Conservation (phyloP, 2,329 filamentous ascomycete species). For the Grosmannia serpens region DNA sequence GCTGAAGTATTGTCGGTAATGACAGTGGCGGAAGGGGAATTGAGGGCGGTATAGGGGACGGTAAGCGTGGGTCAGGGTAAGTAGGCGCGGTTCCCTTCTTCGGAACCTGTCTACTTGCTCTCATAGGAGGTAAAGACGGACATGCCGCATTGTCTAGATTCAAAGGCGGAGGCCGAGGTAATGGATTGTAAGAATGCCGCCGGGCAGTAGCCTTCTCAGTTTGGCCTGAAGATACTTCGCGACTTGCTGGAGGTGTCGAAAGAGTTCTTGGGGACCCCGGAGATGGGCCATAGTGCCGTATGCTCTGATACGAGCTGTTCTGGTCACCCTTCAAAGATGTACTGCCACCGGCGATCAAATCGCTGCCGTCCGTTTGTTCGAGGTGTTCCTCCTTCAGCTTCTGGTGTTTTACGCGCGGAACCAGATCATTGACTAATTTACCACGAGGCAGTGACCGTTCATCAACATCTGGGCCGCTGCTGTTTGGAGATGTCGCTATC, state of each 20-base stretch:
- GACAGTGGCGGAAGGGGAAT: conserved; percentile 57
- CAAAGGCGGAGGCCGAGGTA: conserved; percentile 29
- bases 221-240: conserved; percentile 18
- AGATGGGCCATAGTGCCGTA: too few relatives aligned
- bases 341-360: background rate
- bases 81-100: background rate
- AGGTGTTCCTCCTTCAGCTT: background rate
- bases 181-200: conserved; percentile 39
- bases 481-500: conserved; percentile 29
- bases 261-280: conserved; percentile 24
- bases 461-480: conserved; percentile 9
- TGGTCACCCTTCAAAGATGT: background rate
- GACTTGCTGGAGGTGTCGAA: conserved; percentile 40
- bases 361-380: background rate
- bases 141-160: conserved; percentile 10
- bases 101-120: background rate
- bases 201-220: conserved; percentile 24
- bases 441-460: background rate
- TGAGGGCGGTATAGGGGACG: conserved; percentile 39
- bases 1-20: conserved; percentile 51
- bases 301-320: background rate
- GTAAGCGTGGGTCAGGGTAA: conserved; percentile 14
- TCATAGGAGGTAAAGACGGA: background rate
- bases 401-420: background rate
- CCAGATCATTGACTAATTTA: background rate